phyloP scores from a whole-genome alignment of 352 stramenopile genomes.

The Globisporangium heterothallicum region DNA sequence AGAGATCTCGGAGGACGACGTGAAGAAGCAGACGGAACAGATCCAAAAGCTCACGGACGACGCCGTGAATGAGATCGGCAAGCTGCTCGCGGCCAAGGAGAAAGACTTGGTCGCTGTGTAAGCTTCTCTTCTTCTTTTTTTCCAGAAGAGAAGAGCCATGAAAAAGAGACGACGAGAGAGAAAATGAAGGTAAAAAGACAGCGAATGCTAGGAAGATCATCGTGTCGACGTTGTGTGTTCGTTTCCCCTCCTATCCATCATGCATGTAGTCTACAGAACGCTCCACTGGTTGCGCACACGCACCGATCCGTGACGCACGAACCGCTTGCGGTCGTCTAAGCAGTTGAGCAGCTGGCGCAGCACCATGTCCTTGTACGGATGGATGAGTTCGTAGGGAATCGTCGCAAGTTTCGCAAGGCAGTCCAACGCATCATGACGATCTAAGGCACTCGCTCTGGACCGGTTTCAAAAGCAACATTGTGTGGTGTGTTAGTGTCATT shows the following conservation, averaged over 20 bases:
- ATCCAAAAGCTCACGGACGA: conserved; percentile 83
- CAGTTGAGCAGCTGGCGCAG: conserved; percentile 67
- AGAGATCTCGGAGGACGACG: conserved; percentile 66
- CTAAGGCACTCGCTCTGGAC: conserved; percentile 47
- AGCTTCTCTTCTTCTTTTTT: neutral
- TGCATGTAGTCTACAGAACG: conserved; percentile 62
- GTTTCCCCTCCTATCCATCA: neutral
- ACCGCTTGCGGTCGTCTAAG: conserved; percentile 84
- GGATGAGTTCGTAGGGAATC: conserved; percentile 84
- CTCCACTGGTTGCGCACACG: conserved; percentile 90
- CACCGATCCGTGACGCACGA: conserved; percentile 82
- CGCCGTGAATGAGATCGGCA: conserved; percentile 59
- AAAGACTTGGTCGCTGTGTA: conserved; percentile 70
- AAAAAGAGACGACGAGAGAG: neutral
- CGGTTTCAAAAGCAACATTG: conserved; percentile 1
- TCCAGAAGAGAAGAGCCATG: neutral
- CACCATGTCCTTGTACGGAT: conserved; percentile 84
- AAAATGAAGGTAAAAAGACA: neutral
- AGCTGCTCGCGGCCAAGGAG: conserved; percentile 71
- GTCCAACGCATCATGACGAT: conserved; percentile 69
- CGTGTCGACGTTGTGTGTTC: neutral
- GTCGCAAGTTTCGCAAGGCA: conserved; percentile 71
- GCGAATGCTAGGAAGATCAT: too few relatives aligned
- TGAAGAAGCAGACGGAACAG: conserved; percentile 66
- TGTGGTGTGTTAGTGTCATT: neutral